phyloP scores from a whole-genome alignment of 495 filamentous ascomycete species.

The Tuber indicum region DNA sequence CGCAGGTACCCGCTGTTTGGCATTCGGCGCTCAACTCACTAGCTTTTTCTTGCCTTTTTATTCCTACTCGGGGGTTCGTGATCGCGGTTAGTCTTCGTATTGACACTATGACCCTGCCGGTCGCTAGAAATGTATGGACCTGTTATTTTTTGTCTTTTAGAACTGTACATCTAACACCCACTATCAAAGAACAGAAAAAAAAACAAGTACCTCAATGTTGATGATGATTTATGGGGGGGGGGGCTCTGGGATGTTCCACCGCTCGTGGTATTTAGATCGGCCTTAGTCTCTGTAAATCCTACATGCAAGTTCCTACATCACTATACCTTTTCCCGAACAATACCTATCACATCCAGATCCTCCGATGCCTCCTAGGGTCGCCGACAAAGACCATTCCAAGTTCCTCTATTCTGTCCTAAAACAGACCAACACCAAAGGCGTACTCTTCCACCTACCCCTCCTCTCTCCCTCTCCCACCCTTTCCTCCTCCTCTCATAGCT shows the following conservation, averaged over 20 bases:
- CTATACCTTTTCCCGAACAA: neutral
- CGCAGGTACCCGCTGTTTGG: neutral
- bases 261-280: neutral
- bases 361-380: neutral
- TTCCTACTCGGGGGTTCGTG: neutral
- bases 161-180: neutral
- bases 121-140: neutral
- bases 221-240: neutral
- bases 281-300: neutral
- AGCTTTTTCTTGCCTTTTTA: neutral
- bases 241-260: neutral
- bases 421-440: constrained; percentile 5
- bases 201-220: neutral
- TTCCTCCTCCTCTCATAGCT: neutral
- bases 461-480: neutral
- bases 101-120: neutral
- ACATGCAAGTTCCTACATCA: neutral
- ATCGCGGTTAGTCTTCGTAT: neutral
- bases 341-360: neutral
- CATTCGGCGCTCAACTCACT: neutral
- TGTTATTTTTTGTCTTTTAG: neutral
- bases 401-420: constrained; percentile 11
- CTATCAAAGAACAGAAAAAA: neutral
- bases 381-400: neutral
- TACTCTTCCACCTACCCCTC: neutral